These are phyloP conservation scores for Gnomoniopsis sp. DNA, from an alignment of 2,329 filamentous ascomycete genomes.

Conservation along the genomic window DNA sequence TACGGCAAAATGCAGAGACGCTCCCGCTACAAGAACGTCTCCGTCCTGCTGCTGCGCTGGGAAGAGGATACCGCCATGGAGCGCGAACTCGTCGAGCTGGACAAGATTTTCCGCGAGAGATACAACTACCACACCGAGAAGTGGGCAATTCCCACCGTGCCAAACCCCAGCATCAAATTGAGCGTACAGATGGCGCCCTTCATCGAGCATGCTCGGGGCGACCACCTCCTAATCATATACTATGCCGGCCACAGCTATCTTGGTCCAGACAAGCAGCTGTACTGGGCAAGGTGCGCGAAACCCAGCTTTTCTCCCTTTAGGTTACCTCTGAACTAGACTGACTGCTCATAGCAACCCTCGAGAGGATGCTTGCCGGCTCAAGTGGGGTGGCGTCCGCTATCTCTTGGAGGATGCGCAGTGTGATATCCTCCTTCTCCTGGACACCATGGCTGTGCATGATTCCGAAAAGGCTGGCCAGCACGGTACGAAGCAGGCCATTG, in stretches of 20 bases:
- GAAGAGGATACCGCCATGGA: slow-evolving; percentile 56
- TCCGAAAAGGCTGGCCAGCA: slow-evolving; percentile 46
- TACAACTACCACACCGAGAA: slow-evolving; percentile 60
- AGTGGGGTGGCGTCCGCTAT: slow-evolving; percentile 61
- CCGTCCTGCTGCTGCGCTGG: slow-evolving; percentile 60
- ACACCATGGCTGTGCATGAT: slow-evolving; percentile 58
- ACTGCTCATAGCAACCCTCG: slow-evolving; percentile 46
- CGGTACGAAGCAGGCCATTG: slow-evolving; percentile 60
- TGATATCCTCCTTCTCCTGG: slow-evolving; percentile 60
- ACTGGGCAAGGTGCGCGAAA: slow-evolving; percentile 58
- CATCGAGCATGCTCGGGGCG: slow-evolving; percentile 53
- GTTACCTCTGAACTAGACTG: slow-evolving; percentile 17
- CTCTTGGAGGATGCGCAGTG: slow-evolving; percentile 61
- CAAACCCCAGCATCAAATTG: slow-evolving; percentile 59
- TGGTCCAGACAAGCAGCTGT: slow-evolving; percentile 57
- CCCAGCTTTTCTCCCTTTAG: neutral
- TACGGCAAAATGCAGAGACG: slow-evolving; percentile 59
- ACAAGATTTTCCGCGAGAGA: slow-evolving; percentile 55
- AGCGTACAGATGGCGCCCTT: slow-evolving; percentile 58
- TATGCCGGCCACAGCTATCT: slow-evolving; percentile 61
- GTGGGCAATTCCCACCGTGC: slow-evolving; percentile 58
- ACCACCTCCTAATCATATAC: slow-evolving; percentile 62
- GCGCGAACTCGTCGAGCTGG: slow-evolving; percentile 50
- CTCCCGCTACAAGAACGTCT: slow-evolving; percentile 52
- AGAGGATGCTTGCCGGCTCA: slow-evolving; percentile 58